Conservation (phyloP, 768 basidiomycete species). For the Tylopilus balloui region DNA sequence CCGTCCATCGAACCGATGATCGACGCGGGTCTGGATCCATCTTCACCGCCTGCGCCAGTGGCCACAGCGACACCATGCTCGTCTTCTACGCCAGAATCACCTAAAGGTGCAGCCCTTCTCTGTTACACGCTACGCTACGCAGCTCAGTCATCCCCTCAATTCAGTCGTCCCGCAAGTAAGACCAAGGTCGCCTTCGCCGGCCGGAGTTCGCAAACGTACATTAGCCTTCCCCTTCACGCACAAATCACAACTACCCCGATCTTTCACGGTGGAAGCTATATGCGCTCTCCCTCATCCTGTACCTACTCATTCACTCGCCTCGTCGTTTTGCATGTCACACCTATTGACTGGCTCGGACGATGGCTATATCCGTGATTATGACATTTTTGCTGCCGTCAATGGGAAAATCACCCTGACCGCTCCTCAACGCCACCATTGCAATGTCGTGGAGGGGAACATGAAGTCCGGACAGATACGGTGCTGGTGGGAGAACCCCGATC, state of each 20-base stretch:
- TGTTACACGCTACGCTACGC: background rate
- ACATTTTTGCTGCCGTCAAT: slow-evolving; percentile 85
- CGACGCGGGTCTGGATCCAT: slow-evolving; percentile 29
- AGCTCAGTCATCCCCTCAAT: slow-evolving; percentile 19
- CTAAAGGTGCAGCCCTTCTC: slow-evolving; percentile 27
- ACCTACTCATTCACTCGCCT: slow-evolving; percentile 82
- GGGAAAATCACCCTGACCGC: slow-evolving; percentile 83
- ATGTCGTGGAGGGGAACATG: slow-evolving; percentile 87
- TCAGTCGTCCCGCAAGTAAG: slow-evolving; percentile 22
- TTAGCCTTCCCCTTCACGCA: slow-evolving; percentile 34
- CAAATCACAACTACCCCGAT: slow-evolving; percentile 40
- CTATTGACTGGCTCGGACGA: slow-evolving; percentile 90
- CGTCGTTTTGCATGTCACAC: slow-evolving; percentile 83
- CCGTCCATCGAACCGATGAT: slow-evolving; percentile 30
- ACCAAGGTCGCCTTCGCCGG: slow-evolving; percentile 50
- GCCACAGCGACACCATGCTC: slow-evolving; percentile 24
- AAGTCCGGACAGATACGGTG: slow-evolving; percentile 81
- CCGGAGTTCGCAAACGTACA: slow-evolving; percentile 46
- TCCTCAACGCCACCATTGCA: slow-evolving; percentile 83
- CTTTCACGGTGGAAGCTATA: slow-evolving; percentile 85
- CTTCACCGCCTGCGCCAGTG: slow-evolving; percentile 28
- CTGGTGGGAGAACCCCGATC: slow-evolving; percentile 82
- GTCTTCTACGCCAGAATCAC: slow-evolving; percentile 30
- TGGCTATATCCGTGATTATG: slow-evolving; percentile 90
- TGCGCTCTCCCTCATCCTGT: slow-evolving; percentile 88